Percentiles rank a stretch among this genome's conserved stretches.
Evolutionary conservation across 129 eudicot genomes (phyloP).

Genomic region (Solidago caesia): DNA sequence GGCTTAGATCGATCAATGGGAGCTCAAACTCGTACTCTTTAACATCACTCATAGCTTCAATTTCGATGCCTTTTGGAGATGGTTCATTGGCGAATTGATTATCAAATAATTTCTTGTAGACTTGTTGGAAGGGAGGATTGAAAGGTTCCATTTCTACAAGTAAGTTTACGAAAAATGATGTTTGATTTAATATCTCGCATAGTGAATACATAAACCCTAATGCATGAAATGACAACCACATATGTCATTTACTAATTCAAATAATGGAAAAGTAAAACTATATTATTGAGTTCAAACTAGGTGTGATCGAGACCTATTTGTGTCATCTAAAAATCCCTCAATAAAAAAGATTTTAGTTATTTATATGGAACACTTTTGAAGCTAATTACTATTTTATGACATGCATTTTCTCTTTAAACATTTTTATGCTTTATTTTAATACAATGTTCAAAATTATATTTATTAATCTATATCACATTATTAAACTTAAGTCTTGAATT

Average conservation of each 20-base stretch:
- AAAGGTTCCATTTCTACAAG: slow-evolving; percentile 46
- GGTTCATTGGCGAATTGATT: background rate
- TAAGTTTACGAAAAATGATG: background rate
- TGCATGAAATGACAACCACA: slow-evolving; percentile 14
- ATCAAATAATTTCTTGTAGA: slow-evolving; percentile 54
- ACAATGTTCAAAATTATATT: too few relatives aligned
- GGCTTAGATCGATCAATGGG: slow-evolving; percentile 66
- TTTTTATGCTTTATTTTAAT: too few relatives aligned
- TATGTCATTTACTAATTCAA: background rate
- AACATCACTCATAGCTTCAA: slow-evolving; percentile 16
- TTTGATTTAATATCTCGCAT: background rate
- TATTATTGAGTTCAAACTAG: too few relatives aligned
- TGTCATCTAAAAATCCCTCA: too few relatives aligned
- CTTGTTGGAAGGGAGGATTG: slow-evolving; percentile 59
- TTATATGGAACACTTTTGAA: too few relatives aligned
- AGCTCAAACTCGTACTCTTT: slow-evolving; percentile 46
- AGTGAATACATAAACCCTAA: background rate
- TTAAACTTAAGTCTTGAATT: too few relatives aligned
- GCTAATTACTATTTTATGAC: too few relatives aligned
- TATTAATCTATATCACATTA: too few relatives aligned
- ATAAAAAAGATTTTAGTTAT: too few relatives aligned
- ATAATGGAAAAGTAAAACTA: too few relatives aligned
- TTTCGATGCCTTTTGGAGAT: background rate
- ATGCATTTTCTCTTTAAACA: too few relatives aligned
- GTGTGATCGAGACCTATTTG: too few relatives aligned